phyloP scores from a whole-genome alignment of 2,329 filamentous ascomycete genomes.

The Aureobasidium lini region DNA sequence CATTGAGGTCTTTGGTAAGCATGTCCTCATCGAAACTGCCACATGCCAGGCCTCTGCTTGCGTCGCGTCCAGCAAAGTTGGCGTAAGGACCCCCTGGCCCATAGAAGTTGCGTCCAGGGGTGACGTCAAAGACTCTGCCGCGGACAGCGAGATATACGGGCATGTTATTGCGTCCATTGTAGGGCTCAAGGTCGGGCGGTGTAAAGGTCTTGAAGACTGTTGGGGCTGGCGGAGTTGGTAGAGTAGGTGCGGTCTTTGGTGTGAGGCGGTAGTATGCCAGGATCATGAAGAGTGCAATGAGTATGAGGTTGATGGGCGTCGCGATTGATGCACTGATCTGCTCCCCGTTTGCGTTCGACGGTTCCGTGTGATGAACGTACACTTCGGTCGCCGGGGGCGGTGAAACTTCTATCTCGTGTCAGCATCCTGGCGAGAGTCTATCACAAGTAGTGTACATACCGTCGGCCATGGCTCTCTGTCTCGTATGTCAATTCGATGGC shows the following conservation, averaged over 20 bases:
- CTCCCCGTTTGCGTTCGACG: slow-evolving; percentile 16
- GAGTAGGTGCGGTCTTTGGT: slow-evolving; percentile 32
- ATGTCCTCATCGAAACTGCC: slow-evolving; percentile 93
- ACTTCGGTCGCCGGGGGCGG: slow-evolving; percentile 33
- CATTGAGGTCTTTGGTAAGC: slow-evolving; percentile 85
- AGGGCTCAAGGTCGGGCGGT: slow-evolving; percentile 72
- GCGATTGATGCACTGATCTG: slow-evolving; percentile 44
- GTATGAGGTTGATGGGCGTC: slow-evolving; percentile 55
- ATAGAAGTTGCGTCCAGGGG: slow-evolving; percentile 83
- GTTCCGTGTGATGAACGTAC: slow-evolving; percentile 26
- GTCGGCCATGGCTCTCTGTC: neutral
- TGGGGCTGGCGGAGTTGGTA: slow-evolving; percentile 55
- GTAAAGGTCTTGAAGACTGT: slow-evolving; percentile 84
- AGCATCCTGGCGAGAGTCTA: neutral
- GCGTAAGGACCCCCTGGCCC: slow-evolving; percentile 90
- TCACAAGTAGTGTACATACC: neutral
- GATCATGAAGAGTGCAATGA: slow-evolving; percentile 50
- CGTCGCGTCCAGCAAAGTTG: slow-evolving; percentile 93
- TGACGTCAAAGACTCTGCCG: slow-evolving; percentile 86
- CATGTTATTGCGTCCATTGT: slow-evolving; percentile 64
- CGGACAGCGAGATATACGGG: slow-evolving; percentile 89
- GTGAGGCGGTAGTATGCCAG: slow-evolving; percentile 52
- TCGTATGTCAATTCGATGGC: neutral
- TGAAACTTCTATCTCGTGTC: slow-evolving; percentile 15
- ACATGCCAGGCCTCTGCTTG: slow-evolving; percentile 76